These are phyloP conservation scores for Nyctanthes arbortristis DNA, from an alignment of 257 asterid genomes.

Conservation along the genomic window DNA sequence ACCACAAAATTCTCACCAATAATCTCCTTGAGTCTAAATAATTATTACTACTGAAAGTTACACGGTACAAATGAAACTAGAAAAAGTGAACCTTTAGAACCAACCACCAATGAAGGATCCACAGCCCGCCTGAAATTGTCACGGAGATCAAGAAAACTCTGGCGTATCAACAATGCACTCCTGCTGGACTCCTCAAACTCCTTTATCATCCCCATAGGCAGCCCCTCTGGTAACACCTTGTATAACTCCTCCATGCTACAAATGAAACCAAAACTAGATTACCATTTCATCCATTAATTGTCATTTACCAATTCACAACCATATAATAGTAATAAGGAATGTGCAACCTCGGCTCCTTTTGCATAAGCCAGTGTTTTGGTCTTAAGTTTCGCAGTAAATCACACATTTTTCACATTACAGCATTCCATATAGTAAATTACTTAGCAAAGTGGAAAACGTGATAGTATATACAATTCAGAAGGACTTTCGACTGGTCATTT, in stretches of 20 bases:
- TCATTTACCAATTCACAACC: neutral
- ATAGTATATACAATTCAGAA: neutral
- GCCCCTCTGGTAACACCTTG: slow-evolving; percentile 77
- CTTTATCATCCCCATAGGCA: slow-evolving; percentile 84
- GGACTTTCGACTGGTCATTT: neutral
- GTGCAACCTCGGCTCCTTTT: neutral
- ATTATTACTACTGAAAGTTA: slow-evolving; percentile 17
- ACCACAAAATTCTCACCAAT: neutral
- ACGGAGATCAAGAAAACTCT: slow-evolving; percentile 79
- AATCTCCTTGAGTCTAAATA: neutral
- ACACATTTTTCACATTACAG: neutral
- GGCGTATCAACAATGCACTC: slow-evolving; percentile 81
- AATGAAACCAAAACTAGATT: slow-evolving; percentile 9
- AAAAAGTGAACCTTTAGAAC: slow-evolving; percentile 50
- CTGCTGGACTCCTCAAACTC: slow-evolving; percentile 90
- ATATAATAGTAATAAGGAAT: neutral
- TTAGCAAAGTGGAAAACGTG: neutral
- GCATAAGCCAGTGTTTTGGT: neutral
- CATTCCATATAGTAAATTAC: neutral
- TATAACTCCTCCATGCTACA: slow-evolving; percentile 70
- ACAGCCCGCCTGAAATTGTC: slow-evolving; percentile 78
- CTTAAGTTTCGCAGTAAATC: neutral
- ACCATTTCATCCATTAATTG: slow-evolving; percentile 20
- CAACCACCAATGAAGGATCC: slow-evolving; percentile 64
- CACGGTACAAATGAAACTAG: neutral